Conservation (phyloP, 352 stramenopile species). For the Phytophthora ohioensis region DNA sequence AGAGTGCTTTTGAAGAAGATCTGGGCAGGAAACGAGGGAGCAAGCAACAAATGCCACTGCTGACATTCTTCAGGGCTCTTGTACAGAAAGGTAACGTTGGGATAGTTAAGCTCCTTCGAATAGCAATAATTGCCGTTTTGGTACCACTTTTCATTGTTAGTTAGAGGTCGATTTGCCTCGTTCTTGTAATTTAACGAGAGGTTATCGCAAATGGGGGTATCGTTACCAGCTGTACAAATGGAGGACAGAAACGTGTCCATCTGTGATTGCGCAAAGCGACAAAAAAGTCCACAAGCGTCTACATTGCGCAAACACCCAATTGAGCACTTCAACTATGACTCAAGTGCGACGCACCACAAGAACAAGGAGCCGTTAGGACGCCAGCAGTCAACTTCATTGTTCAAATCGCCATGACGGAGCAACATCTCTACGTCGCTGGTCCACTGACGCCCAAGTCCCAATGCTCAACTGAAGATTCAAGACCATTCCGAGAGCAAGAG, state of each 20-base stretch:
- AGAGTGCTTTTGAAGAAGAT: too few relatives aligned
- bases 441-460: slow-evolving; percentile 21
- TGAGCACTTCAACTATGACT: slow-evolving; percentile 18
- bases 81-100: too few relatives aligned
- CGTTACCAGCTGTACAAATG: too few relatives aligned
- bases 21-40: too few relatives aligned
- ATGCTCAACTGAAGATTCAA: not conserved
- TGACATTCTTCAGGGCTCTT: too few relatives aligned
- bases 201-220: too few relatives aligned
- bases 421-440: slow-evolving; percentile 18
- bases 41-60: too few relatives aligned
- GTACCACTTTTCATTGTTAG: too few relatives aligned
- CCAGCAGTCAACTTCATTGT: slow-evolving; percentile 13
- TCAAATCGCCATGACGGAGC: slow-evolving; percentile 24
- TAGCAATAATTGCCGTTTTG: too few relatives aligned
- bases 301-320: slow-evolving; percentile 20
- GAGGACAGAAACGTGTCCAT: not conserved
- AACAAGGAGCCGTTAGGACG: not conserved
- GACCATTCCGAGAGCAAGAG: slow-evolving; percentile 32
- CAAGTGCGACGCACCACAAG: not conserved
- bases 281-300: slow-evolving; percentile 13
- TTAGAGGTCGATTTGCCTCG: too few relatives aligned
- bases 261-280: slow-evolving; percentile 18
- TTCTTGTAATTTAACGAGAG: not conserved
- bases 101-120: too few relatives aligned